Conservation (phyloP, 2,329 filamentous ascomycete genomes). For the Drechmeria coniospora region DNA sequence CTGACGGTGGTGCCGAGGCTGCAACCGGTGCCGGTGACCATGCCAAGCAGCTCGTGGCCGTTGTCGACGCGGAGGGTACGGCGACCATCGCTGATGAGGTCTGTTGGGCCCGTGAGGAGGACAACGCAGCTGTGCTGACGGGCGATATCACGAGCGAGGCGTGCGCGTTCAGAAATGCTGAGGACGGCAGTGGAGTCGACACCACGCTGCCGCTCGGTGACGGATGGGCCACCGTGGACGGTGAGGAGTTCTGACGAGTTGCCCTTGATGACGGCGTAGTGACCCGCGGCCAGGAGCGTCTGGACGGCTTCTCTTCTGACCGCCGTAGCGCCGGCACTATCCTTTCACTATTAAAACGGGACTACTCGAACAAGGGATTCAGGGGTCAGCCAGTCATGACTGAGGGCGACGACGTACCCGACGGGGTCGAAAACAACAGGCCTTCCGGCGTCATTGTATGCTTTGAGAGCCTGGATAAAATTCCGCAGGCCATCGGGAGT, state of each 20-base stretch:
- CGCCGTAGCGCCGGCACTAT: slow-evolving; percentile 59
- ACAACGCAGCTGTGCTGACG: slow-evolving; percentile 55
- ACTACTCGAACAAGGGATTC: too few species aligned
- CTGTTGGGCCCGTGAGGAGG: slow-evolving; percentile 66
- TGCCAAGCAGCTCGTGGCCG: slow-evolving; percentile 55
- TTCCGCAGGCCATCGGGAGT: slow-evolving; percentile 59
- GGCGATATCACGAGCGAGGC: slow-evolving; percentile 52
- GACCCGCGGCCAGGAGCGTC: slow-evolving; percentile 54
- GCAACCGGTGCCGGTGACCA: slow-evolving; percentile 71
- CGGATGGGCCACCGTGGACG: slow-evolving; percentile 38
- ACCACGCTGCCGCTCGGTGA: slow-evolving; percentile 56
- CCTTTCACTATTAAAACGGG: background rate
- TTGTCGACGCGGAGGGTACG: slow-evolving; percentile 56
- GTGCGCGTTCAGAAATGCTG: slow-evolving; percentile 35
- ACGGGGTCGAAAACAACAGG: slow-evolving; percentile 83
- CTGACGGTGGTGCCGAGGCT: slow-evolving; percentile 71
- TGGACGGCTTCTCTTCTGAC: slow-evolving; percentile 58
- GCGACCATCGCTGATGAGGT: slow-evolving; percentile 62
- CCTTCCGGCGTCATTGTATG: slow-evolving; percentile 64
- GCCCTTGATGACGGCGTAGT: slow-evolving; percentile 82
- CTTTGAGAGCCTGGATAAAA: slow-evolving; percentile 57
- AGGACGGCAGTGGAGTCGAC: slow-evolving; percentile 61
- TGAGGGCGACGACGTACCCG: slow-evolving; percentile 33
- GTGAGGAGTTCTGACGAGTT: slow-evolving; percentile 80
- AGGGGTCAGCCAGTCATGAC: too few species aligned